Evolutionary conservation across 305 asterid species (phyloP).

Genomic region (Fraxinus ornus): DNA sequence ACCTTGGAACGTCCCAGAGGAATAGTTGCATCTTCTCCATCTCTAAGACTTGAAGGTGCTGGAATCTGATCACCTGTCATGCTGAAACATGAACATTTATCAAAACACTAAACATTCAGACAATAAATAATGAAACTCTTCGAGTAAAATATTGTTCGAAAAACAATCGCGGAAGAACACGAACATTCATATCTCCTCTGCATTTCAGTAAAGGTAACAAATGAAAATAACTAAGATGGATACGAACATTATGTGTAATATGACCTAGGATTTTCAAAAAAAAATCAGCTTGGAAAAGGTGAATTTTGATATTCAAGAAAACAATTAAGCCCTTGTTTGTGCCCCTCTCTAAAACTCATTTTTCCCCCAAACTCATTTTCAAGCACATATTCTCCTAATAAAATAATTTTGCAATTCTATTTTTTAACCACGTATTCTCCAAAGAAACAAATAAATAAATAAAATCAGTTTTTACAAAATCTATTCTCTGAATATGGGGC

Average conservation of each 20-base stretch:
- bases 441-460: too few relatives aligned
- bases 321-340: background rate
- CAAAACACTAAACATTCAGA: conserved; percentile 22
- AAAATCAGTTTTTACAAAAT: background rate
- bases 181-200: background rate
- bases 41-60: conserved; percentile 83
- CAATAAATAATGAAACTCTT: conserved; percentile 10
- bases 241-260: background rate
- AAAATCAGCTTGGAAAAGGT: background rate
- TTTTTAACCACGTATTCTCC: background rate
- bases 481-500: background rate
- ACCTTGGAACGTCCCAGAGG: conserved; percentile 74
- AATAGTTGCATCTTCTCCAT: conserved; percentile 66
- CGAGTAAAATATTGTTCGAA: background rate
- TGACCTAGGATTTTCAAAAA: background rate
- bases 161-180: background rate
- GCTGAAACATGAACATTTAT: conserved; percentile 50
- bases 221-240: background rate
- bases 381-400: background rate
- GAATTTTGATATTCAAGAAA: conserved; percentile 15
- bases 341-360: background rate
- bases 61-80: conserved; percentile 90
- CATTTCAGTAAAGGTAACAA: background rate
- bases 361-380: background rate
- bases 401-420: background rate